phyloP scores from a whole-genome alignment of 148 eudicot genomes.

The Camellia lanceoleosa region DNA sequence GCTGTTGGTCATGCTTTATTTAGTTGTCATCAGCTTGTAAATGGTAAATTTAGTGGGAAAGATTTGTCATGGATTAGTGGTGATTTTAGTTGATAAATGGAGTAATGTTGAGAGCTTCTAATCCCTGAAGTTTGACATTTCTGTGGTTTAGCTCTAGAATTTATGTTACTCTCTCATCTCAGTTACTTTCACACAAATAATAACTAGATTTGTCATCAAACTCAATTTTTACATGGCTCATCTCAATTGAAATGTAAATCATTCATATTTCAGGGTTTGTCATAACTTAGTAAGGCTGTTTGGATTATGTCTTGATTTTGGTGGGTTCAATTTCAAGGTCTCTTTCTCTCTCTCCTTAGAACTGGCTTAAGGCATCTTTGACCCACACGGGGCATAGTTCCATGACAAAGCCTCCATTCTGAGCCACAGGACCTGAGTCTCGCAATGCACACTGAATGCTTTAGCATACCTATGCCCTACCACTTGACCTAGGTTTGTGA shows the following conservation, averaged over 20 bases:
- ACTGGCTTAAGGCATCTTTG: too few species aligned
- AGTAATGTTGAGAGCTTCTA: neutral
- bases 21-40: slow-evolving; percentile 1
- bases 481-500: too few species aligned
- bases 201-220: neutral
- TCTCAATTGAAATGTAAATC: neutral
- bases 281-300: too few species aligned
- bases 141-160: neutral
- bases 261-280: too few species aligned
- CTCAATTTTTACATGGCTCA: neutral
- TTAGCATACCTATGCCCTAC: too few species aligned
- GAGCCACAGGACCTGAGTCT: too few species aligned
- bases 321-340: too few species aligned
- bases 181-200: neutral
- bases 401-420: too few species aligned
- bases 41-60: neutral
- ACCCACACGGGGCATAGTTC: too few species aligned
- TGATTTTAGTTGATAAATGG: neutral
- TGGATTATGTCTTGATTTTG: too few species aligned
- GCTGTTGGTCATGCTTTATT: neutral
- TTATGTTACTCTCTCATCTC: neutral
- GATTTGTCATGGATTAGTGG: neutral
- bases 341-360: too few species aligned
- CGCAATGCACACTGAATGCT: too few species aligned
- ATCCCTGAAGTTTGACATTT: neutral